Evolutionary conservation across 2,329 filamentous ascomycete species (phyloP), one percentile per base, ranked within the genome.

Genomic region (Zasmidium angulare): DNA sequence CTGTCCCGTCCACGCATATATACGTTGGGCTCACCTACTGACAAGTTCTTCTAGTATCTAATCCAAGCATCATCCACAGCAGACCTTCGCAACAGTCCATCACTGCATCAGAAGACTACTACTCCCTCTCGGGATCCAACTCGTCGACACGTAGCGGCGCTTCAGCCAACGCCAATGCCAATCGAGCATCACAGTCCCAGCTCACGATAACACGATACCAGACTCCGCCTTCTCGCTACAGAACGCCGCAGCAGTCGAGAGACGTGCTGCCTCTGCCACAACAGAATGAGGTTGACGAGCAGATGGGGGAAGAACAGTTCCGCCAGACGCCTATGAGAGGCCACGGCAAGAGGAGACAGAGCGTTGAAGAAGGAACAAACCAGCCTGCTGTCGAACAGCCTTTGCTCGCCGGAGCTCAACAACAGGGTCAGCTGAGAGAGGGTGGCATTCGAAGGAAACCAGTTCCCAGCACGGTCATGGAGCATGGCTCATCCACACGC

Each of bases 61-160:
- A 65, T 31, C 70, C 70, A 24, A 70, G 66, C 43, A 58, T 72
- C 58, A 59, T 73, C 21, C 68, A 69, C 60, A 61, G 59, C 50
- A 65, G 67, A 54, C 66, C 67, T n/a, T 81, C 79, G 2, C 73
- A 77, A 62, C 78, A 78, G 63, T 80, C 77, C 64, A 74, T 81
- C 62, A 75, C 78, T 46, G 79, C 77, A 22, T 79, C 77, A 20
- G 78, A 81, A 68, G 78, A 80, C 69, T 82, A 80, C 74, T 81
- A 79, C 71, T 80, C 78, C 59, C 69, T 80, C 49, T 77, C 77
- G 46, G 75, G 74, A 31, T 77, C 77, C 46, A 75, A 75, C 55
- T 67, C 71, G 53, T 63, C 63, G 22, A 77, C 77, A 52, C 75
- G 69, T 61, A 69, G 68, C 40, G 61, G 63, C 60, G 63, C 65